phyloP scores from a whole-genome alignment of 75 land plant genomes.

The Chamaecyparis obtusa region DNA sequence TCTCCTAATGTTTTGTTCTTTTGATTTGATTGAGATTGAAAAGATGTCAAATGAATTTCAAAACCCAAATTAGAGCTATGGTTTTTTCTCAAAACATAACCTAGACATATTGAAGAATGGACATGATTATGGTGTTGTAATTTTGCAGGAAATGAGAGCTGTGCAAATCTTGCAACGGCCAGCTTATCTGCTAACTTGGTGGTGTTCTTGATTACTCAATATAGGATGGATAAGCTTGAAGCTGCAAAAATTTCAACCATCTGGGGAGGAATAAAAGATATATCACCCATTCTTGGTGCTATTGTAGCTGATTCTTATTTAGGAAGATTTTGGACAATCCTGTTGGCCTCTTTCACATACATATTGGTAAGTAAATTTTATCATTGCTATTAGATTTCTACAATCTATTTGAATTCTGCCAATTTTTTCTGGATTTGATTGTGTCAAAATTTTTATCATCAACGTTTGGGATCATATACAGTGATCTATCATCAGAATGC shows the following conservation, averaged over 20 bases:
- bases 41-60: no score
- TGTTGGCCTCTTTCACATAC: slow-evolving; percentile 22
- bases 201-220: slow-evolving; percentile 14
- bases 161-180: neutral
- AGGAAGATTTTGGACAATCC: slow-evolving; percentile 42
- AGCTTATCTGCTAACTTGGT: slow-evolving; percentile 17
- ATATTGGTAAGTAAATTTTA: slow-evolving; percentile 11
- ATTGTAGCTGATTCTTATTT: slow-evolving; percentile 40
- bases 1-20: neutral
- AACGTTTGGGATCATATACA: no score
- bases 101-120: neutral
- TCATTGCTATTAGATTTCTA: no score
- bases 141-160: neutral
- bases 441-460: no score
- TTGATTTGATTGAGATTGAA: neutral
- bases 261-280: slow-evolving; percentile 32
- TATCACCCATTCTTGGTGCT: slow-evolving; percentile 34
- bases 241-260: slow-evolving; percentile 32
- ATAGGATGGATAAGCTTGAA: slow-evolving; percentile 17
- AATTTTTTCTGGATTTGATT: no score
- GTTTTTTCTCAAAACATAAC: no score
- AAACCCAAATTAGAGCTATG: no score
- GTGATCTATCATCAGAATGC: no score
- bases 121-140: neutral
- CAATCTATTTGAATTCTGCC: no score